Base-by-base conservation (phyloP, 1,139 yeast species). In the Geotrichum reessii region DNA sequence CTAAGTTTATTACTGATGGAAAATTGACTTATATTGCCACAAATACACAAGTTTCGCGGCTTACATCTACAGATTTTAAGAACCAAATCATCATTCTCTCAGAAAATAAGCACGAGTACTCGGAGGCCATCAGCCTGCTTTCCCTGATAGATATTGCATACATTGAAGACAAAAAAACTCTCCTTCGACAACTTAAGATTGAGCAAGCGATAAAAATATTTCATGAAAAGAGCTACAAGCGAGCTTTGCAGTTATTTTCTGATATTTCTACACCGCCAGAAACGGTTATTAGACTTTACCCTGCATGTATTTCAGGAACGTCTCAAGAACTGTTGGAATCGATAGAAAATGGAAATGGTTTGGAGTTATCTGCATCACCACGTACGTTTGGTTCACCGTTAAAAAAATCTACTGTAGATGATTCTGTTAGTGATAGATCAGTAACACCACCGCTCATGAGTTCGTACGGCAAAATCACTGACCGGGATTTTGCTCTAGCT, bases 181-280 rank as follows among this genome's bases (percentile, higher is more conserved):
- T 70, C 59, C 64, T 82, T 24, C 66, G 85, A 27, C 75, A 76
- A n/a, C 69, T 81, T 44, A 78, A 81, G 62, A 72, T 79, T 37
- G 62, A 71, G 37, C 72, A 73, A 42, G 86, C 81, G 0, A 65
- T 69, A 2, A 64, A 67, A 2, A 63, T 78, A 21, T 73, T 81
- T 61, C 59, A 66, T 1, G 61, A 66, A 1, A 69, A 69, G 12
- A 64, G 73, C 4, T 75, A 71, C 57, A 71, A 69, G 11, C 66
- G 69, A n/a, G 77, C 85, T 0, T 71, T 82, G 64, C 66, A 73
- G 24, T 66, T 78, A 22, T 83, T 84, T 59, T 76, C 79, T 2
- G 79, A 78, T 42, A 81, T 77, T 55, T 74, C 84, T 65, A 86
- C 88, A 0, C 79, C 85, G 0, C 89, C 89, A 0, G 74, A 77